These are phyloP conservation scores for Colletotrichum plurivorum DNA, from an alignment of 2,329 filamentous ascomycete genomes.

Conservation along the genomic window DNA sequence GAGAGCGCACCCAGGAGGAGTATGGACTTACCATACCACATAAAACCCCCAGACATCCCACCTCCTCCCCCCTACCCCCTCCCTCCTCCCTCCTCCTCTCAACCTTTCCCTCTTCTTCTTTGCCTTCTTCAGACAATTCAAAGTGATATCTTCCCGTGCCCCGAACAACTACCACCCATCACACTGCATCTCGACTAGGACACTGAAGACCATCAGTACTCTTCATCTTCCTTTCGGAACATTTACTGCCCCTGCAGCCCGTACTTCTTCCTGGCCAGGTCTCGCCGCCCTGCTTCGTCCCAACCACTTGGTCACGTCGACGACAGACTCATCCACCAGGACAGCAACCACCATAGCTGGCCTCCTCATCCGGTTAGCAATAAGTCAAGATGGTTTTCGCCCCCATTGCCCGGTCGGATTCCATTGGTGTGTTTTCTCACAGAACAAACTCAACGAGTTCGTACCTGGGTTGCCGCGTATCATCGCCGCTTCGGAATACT, in stretches of 20 bases:
- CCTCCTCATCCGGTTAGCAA: background rate
- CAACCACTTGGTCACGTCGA: background rate
- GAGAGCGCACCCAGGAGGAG: slow-evolving; percentile 12
- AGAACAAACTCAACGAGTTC: background rate
- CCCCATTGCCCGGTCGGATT: slow-evolving; percentile 3
- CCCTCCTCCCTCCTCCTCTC: slow-evolving; percentile 4
- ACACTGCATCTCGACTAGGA: slow-evolving; percentile 11
- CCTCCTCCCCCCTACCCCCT: slow-evolving; percentile 39
- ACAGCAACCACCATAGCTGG: background rate
- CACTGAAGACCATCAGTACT: background rate
- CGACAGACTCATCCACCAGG: background rate
- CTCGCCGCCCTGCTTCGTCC: background rate
- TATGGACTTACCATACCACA: slow-evolving; percentile 35
- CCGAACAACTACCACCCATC: slow-evolving; percentile 19
- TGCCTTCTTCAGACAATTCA: slow-evolving; percentile 17
- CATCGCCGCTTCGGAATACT: slow-evolving; percentile 9
- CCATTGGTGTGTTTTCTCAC: background rate
- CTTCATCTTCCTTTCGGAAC: slow-evolving; percentile 9
- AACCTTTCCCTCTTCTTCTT: slow-evolving; percentile 26
- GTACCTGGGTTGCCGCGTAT: background rate
- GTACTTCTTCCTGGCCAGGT: background rate
- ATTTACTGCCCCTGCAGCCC: background rate
- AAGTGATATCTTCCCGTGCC: slow-evolving; percentile 2
- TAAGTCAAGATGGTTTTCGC: slow-evolving; percentile 15
- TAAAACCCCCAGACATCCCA: slow-evolving; percentile 40